A percentile compares a stretch with the other conserved stretches of the same genome.
phyloP scores from a whole-genome alignment of 2,329 filamentous ascomycete species.

The Botrytis deweyae region DNA sequence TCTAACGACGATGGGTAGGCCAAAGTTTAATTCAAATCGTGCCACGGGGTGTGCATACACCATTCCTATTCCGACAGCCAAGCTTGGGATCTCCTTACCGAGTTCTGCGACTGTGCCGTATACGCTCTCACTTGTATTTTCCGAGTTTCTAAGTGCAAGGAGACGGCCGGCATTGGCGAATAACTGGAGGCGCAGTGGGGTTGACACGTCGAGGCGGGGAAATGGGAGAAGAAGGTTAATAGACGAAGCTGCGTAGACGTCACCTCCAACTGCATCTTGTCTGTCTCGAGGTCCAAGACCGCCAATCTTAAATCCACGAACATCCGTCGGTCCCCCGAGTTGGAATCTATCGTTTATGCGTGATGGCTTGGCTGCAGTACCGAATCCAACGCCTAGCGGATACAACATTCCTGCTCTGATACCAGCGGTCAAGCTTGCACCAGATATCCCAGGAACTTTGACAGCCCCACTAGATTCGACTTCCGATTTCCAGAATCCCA shows the following conservation, averaged over 20 bases:
- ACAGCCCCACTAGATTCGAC: conserved; percentile 75
- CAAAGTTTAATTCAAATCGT: conserved; percentile 94
- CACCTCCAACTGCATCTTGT: conserved; percentile 81
- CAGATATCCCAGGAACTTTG: conserved; percentile 64
- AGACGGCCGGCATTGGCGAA: conserved; percentile 90
- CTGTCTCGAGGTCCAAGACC: conserved; percentile 89
- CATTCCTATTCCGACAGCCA: conserved; percentile 82
- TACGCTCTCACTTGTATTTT: conserved; percentile 40
- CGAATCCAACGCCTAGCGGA: conserved; percentile 68
- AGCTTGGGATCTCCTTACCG: conserved; percentile 73
- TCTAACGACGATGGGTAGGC: conserved; percentile 76
- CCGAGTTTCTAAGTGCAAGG: conserved; percentile 64
- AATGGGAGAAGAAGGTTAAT: conserved; percentile 83
- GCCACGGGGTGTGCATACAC: conserved; percentile 95
- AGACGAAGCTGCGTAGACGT: conserved; percentile 86
- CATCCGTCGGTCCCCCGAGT: conserved; percentile 89
- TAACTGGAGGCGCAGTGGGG: conserved; percentile 80
- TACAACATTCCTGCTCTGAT: conserved; percentile 80
- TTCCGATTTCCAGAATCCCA: conserved; percentile 93
- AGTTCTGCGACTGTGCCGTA: conserved; percentile 67
- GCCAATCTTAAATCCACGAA: conserved; percentile 87
- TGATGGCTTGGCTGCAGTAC: conserved; percentile 59
- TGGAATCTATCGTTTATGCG: conserved; percentile 93
- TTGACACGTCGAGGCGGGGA: conserved; percentile 77
- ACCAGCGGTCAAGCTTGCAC: conserved; percentile 74